Evolutionary conservation across 2,329 filamentous ascomycete species (phyloP).

Genomic region (Daldinia sp.): DNA sequence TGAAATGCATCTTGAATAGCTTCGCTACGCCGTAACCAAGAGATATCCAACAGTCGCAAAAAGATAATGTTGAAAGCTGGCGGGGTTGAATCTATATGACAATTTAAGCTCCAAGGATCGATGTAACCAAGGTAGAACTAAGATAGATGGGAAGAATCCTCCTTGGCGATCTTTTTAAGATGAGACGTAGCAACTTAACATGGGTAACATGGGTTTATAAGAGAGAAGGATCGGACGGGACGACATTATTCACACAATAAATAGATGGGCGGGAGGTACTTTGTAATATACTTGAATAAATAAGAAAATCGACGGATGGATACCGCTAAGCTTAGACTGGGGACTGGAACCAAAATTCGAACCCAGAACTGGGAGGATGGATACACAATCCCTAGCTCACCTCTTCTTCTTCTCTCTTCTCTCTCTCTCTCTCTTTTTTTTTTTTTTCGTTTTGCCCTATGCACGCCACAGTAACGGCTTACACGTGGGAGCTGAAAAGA

Average conservation of each 20-base stretch:
- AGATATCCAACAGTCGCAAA: slow-evolving; percentile 4
- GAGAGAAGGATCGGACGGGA: slow-evolving; percentile 15
- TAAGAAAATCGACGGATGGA: slow-evolving; percentile 18
- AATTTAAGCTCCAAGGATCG: slow-evolving; percentile 15
- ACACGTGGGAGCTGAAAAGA: slow-evolving; percentile 19
- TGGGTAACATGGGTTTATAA: slow-evolving; percentile 9
- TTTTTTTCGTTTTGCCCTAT: slow-evolving; percentile 15
- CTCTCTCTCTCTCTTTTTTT: no score
- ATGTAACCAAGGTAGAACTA: slow-evolving; percentile 11
- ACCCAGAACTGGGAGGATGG: slow-evolving; percentile 5
- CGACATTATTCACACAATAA: slow-evolving; percentile 2
- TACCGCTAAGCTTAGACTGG: slow-evolving; percentile 23
- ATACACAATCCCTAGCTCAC: slow-evolving; percentile 13
- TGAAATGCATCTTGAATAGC: slow-evolving; percentile 40
- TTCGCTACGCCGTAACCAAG: slow-evolving; percentile 1
- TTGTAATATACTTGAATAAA: slow-evolving; percentile 24
- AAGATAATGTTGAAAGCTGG: background rate
- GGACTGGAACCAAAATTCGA: background rate
- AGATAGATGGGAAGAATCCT: slow-evolving; percentile 18
- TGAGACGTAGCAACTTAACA: slow-evolving; percentile 14
- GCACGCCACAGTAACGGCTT: slow-evolving; percentile 18
- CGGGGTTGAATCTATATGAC: slow-evolving; percentile 20
- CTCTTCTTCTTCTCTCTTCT: no score
- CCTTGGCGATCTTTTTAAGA: slow-evolving; percentile 19
- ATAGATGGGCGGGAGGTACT: slow-evolving; percentile 13